These are phyloP conservation scores for Tritrichomonas foetus DNA, from an alignment of 208 protist genomes.

Conservation along the genomic window DNA sequence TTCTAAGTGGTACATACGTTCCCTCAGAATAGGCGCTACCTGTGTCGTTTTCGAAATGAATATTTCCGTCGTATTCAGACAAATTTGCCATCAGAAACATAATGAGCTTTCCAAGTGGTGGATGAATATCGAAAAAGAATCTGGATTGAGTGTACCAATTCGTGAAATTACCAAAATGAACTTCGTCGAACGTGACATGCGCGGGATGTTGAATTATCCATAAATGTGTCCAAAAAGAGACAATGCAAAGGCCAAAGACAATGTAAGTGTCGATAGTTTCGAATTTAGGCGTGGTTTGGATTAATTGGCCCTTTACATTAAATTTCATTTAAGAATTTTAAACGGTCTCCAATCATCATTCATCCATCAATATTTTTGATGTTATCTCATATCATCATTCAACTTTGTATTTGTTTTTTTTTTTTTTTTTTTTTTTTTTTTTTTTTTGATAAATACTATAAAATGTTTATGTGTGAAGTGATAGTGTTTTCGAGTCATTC, in stretches of 20 bases:
- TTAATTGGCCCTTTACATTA: no score
- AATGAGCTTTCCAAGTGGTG: slow-evolving; percentile 13
- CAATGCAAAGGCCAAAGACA: background rate
- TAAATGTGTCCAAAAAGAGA: background rate
- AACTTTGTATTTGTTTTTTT: no score
- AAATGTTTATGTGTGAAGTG: no score
- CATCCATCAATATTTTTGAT: no score
- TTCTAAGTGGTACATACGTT: background rate
- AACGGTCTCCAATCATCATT: no score
- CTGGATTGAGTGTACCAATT: background rate
- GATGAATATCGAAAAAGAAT: slow-evolving; percentile 41
- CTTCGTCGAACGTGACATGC: slow-evolving; percentile 2
- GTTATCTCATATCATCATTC: no score
- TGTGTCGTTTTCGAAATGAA: background rate
- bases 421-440: no score
- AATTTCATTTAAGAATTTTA: no score
- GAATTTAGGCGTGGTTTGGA: background rate
- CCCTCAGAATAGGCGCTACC: background rate
- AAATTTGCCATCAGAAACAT: slow-evolving; percentile 25
- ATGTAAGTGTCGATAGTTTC: background rate
- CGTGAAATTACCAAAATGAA: slow-evolving; percentile 32
- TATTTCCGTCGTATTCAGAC: background rate
- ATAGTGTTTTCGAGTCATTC: no score
- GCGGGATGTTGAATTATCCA: slow-evolving; percentile 22
- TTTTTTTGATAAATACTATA: no score